Percentiles rank a stretch among this genome's conserved stretches.
Conservation (phyloP, 352 stramenopile genomes). For the Sclerospora graminicola region DNA sequence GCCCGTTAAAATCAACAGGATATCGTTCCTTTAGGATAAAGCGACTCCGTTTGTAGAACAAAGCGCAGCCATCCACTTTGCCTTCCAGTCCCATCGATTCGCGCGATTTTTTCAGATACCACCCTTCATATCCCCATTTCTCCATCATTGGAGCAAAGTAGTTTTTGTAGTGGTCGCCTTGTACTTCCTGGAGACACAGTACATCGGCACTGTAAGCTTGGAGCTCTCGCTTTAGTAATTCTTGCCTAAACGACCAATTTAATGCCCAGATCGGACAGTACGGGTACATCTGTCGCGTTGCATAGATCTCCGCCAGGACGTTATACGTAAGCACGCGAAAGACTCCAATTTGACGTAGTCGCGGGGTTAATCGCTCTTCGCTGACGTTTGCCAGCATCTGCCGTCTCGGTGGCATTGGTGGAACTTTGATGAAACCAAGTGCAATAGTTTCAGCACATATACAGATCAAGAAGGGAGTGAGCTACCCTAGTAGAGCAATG, state of each 20-base stretch:
- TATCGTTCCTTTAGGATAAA: slow-evolving; percentile 89
- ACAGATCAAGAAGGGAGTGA: slow-evolving; percentile 2
- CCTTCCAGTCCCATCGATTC: slow-evolving; percentile 95
- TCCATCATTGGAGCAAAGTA: slow-evolving; percentile 93
- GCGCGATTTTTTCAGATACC: slow-evolving; percentile 98
- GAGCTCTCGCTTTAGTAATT: slow-evolving; percentile 87
- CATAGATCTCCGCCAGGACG: slow-evolving; percentile 88
- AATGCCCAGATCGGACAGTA: slow-evolving; percentile 96
- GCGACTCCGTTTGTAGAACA: slow-evolving; percentile 94
- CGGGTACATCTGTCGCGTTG: slow-evolving; percentile 89
- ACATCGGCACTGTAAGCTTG: slow-evolving; percentile 91
- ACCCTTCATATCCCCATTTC: slow-evolving; percentile 93
- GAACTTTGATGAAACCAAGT: slow-evolving; percentile 41
- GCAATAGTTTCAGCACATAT: slow-evolving; percentile 16
- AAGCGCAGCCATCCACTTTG: slow-evolving; percentile 96
- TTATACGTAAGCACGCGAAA: slow-evolving; percentile 88
- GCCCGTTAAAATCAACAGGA: slow-evolving; percentile 96
- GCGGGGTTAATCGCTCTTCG: slow-evolving; percentile 61
- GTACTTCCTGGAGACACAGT: slow-evolving; percentile 96
- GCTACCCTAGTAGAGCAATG: slow-evolving; percentile 12
- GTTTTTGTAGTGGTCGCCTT: slow-evolving; percentile 97
- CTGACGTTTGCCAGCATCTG: slow-evolving; percentile 80
- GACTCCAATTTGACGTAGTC: slow-evolving; percentile 63
- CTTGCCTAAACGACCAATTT: slow-evolving; percentile 92
- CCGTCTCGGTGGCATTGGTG: slow-evolving; percentile 54